Evolutionary conservation across 768 basidiomycete genomes (phyloP).

Genomic region (Cyathus striatus): DNA sequence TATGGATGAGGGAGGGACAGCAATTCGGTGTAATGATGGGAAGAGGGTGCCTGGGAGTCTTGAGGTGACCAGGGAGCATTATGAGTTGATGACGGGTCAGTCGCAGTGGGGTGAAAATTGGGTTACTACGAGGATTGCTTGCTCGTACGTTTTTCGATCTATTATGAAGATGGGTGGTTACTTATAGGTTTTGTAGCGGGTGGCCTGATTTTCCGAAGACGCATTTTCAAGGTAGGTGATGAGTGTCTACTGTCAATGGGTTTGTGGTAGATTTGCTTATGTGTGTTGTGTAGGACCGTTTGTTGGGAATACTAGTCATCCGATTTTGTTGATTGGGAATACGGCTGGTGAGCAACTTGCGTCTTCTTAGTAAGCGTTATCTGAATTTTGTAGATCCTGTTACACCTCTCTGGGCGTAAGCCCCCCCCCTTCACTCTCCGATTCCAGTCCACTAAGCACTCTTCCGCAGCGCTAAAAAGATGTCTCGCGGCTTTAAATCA

Average conservation of each 20-base stretch:
- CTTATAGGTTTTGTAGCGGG: background rate
- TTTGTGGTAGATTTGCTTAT: background rate
- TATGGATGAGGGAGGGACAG: constrained; percentile 12
- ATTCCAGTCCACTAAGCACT: background rate
- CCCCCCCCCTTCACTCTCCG: background rate
- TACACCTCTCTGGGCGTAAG: constrained; percentile 21
- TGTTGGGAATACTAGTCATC: constrained; percentile 30
- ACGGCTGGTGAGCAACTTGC: constrained; percentile 23
- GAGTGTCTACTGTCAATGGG: too few species aligned
- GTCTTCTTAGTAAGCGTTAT: background rate
- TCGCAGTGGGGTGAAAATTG: background rate
- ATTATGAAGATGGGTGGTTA: background rate
- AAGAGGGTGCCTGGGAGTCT: constrained; percentile 9
- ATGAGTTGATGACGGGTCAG: background rate
- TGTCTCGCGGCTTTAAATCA: constrained; percentile 26
- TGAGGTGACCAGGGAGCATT: background rate
- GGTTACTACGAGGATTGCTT: background rate
- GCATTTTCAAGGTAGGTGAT: too few species aligned
- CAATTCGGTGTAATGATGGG: constrained; percentile 32
- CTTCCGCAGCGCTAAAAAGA: constrained; percentile 30
- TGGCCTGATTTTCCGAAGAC: background rate
- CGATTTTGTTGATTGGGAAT: constrained; percentile 34
- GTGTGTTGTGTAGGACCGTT: constrained; percentile 22
- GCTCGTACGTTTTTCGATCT: background rate
- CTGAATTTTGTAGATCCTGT: constrained; percentile 19